Base-by-base conservation (phyloP, 345 rosid species). In the Salix arbutifolia region DNA sequence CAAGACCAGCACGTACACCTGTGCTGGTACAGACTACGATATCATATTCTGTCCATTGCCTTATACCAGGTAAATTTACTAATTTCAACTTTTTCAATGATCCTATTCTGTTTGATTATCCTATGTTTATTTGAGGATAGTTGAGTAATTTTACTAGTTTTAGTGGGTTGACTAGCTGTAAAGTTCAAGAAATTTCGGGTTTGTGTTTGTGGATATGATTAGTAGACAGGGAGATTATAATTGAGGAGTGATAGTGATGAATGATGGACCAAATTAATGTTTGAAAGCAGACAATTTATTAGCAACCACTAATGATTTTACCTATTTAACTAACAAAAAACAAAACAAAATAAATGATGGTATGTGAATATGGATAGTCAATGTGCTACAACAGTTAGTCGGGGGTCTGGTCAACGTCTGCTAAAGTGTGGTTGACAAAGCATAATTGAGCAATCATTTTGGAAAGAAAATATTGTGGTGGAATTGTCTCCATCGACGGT, bases 21-120 rank as follows among this genome's bases (percentile, higher is more conserved):
- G 97, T 69, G 88, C 87, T 7, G 83, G 86, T 3, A 89, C 94
- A 4, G 90, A 89, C 73, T 95, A 95, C 69, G 65, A 73, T 16
- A 84, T 95, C 85, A 84, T 89, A 46, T 93, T 95, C 79, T 93
- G 99, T 84, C 99, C 99, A 9, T 88, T 85, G 48, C 98, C 99
- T 17, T 91, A 91, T 65, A 83, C 92, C 77, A 94, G 98, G 97
- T 93, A 52, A 78, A 74, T 25, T 83, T 69, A 72, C 80, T 65
- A 1, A 53, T 17, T 67, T 1, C n/a, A 17, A 30, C 44, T 46
- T 4, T 1, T 1, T 2, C 5, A 25, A 11, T 69, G 13, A 3
- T 2, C 9, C 35, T 5, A 25, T 13, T 23, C 23, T 37, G 38
- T 31, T 16, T 12, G 53, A 44, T 69, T 18, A 62, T 26, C 23